Evolutionary conservation across 768 basidiomycete genomes (phyloP).

Genomic region (Mycena alexandri): DNA sequence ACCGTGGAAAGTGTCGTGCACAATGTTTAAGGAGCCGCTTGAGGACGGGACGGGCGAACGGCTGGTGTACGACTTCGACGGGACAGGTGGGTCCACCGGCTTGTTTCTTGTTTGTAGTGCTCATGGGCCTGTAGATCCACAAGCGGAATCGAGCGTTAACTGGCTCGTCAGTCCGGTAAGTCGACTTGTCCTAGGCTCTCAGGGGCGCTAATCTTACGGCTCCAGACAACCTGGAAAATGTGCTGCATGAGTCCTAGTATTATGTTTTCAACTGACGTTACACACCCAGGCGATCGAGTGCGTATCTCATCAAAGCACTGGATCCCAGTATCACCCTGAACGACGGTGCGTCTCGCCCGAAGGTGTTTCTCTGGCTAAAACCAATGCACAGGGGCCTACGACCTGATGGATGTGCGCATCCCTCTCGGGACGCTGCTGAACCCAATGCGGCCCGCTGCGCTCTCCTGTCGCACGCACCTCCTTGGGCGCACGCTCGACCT

Average conservation of each 20-base stretch:
- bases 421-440: conserved; percentile 46
- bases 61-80: conserved; percentile 47
- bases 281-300: conserved; percentile 37
- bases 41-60: conserved; percentile 39
- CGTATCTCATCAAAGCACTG: conserved; percentile 45
- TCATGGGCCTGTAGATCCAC: conserved; percentile 23
- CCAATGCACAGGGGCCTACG: conserved; percentile 40
- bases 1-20: conserved; percentile 37
- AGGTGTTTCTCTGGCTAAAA: neutral
- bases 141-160: conserved; percentile 37
- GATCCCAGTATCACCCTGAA: conserved; percentile 48
- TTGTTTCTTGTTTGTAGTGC: neutral
- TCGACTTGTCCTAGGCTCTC: neutral
- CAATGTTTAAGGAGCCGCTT: conserved; percentile 43
- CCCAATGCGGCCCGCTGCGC: conserved; percentile 46
- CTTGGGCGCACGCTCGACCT: conserved; percentile 46
- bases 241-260: conserved; percentile 7
- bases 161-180: conserved; percentile 37
- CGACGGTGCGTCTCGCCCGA: conserved; percentile 33
- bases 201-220: neutral
- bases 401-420: conserved; percentile 46
- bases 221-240: conserved; percentile 35
- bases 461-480: conserved; percentile 47
- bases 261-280: neutral
- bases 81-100: conserved; percentile 36